These are phyloP conservation scores for Myochromella boudieri DNA, from an alignment of 768 basidiomycete genomes.

Conservation along the genomic window DNA sequence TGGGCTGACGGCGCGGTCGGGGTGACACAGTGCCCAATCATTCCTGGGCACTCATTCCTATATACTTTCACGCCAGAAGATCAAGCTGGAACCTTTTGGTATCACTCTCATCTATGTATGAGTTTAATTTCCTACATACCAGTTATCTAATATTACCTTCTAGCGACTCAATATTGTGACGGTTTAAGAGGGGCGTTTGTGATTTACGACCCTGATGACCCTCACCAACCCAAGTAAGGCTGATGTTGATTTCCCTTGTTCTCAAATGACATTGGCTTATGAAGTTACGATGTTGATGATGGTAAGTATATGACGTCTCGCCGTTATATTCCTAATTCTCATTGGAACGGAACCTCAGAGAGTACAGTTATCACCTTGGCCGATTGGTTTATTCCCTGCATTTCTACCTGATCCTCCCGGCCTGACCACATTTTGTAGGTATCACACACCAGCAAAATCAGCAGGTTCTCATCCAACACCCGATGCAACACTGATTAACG, in stretches of 20 bases:
- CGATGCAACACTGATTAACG: conserved; percentile 45
- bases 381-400: conserved; percentile 38
- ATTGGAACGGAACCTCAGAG: conserved; percentile 27
- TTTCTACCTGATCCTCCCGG: conserved; percentile 4
- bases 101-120: conserved; percentile 7
- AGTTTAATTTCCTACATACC: neutral
- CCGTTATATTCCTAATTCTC: neutral
- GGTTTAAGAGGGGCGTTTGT: conserved; percentile 51
- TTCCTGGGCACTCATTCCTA: conserved; percentile 35
- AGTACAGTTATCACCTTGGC: conserved; percentile 45
- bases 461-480: conserved; percentile 29
- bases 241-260: neutral
- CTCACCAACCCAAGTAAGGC: conserved; percentile 26
- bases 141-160: neutral
- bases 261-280: neutral
- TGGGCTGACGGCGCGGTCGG: conserved; percentile 42
- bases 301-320: conserved; percentile 27
- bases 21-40: conserved; percentile 43
- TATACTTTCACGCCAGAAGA: conserved; percentile 23
- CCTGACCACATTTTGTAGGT: conserved; percentile 19
- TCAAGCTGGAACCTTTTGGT: conserved; percentile 8
- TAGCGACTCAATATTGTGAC: conserved; percentile 55
- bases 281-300: conserved; percentile 40
- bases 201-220: conserved; percentile 41
- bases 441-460: conserved; percentile 25